A percentile compares a stretch with the other conserved stretches of the same genome.
phyloP scores from a whole-genome alignment of 441 rosid species.

The Bruguiera hainesii region DNA sequence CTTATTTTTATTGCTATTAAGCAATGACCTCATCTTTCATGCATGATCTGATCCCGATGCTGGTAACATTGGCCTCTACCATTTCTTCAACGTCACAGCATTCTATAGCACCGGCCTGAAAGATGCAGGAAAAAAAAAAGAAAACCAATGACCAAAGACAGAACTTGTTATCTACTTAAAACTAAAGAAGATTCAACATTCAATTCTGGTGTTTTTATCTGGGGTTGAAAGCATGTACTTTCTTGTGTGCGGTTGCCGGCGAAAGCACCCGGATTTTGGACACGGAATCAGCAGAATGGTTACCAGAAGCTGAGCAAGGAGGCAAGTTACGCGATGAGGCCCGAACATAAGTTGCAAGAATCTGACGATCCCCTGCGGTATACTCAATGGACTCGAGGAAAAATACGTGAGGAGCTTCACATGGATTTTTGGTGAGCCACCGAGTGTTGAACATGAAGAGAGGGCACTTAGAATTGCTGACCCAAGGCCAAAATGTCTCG shows the following conservation, averaged over 20 bases:
- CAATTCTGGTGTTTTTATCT: too few relatives aligned
- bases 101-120: constrained; percentile 47
- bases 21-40: constrained; percentile 35
- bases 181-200: too few relatives aligned
- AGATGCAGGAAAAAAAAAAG: not conserved
- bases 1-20: not conserved
- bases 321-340: constrained; percentile 28
- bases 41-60: constrained; percentile 39
- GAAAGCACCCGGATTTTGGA: constrained; percentile 38
- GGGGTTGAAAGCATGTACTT: constrained; percentile 26
- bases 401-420: too few relatives aligned
- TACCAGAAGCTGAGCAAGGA: constrained; percentile 36
- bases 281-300: constrained; percentile 45
- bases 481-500: constrained; percentile 45
- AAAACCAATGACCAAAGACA: not conserved
- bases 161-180: not conserved
- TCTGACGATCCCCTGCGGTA: too few relatives aligned
- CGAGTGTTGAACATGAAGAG: too few relatives aligned
- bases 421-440: too few relatives aligned
- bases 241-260: constrained; percentile 28
- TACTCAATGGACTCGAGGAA: too few relatives aligned
- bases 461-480: too few relatives aligned
- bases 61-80: constrained; percentile 23
- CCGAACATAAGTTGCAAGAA: too few relatives aligned
- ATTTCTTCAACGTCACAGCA: constrained; percentile 47